Evolutionary conservation across 768 basidiomycete genomes (phyloP), one percentile per base, ranked within the genome.

Genomic region (Rhizopogon sp.): DNA sequence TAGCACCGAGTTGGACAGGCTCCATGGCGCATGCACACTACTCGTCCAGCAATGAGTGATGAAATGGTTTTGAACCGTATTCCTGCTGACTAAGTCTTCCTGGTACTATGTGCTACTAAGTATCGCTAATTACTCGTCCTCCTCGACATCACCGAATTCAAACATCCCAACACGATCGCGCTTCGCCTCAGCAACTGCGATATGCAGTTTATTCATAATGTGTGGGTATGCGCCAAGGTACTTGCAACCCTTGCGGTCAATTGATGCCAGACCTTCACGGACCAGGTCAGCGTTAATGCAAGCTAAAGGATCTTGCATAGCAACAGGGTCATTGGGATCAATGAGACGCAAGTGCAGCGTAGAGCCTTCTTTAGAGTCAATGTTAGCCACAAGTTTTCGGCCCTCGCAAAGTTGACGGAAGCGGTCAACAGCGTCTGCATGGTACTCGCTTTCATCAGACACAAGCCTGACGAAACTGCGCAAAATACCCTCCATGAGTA

Each of bases 321-420:
- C 79, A 7, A 77, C 71, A 3, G 90, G 84, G 70, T 93, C 88
- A 25, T 77, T 68, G 1, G 96, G 90, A 66, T 98, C 95, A 58
- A 97, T 96, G 37, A 99, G 82, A 46, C 96, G 89, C 52, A 99
- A 82, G 70, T 97, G 93, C 29, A 95, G 75, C 1, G 86, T 64
- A 20, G 78, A 61, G 25, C 89, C 87, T 64, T 97, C 96, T 64
- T 77, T 85, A 64, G 87, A 81, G 69, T 99, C 97, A 55, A 94
- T 76, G 72, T 95, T 98, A n/a, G 94, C 97, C 47, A 98, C 76
- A n/a, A 98, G 79, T 65, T 94, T 94, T 52, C 93, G 87, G n/a
- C 92, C 93, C 71, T 94, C 93, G 60, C 88, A 90, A 17, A 94
- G 75, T 14, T 79, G 70, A 25, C 87, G 83, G 85, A 98, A 98